Percentiles rank a stretch among this genome's conserved stretches.
These are phyloP conservation scores for Kuraishia capsulata DNA, from an alignment of 805 yeast genomes.

Conservation along the genomic window DNA sequence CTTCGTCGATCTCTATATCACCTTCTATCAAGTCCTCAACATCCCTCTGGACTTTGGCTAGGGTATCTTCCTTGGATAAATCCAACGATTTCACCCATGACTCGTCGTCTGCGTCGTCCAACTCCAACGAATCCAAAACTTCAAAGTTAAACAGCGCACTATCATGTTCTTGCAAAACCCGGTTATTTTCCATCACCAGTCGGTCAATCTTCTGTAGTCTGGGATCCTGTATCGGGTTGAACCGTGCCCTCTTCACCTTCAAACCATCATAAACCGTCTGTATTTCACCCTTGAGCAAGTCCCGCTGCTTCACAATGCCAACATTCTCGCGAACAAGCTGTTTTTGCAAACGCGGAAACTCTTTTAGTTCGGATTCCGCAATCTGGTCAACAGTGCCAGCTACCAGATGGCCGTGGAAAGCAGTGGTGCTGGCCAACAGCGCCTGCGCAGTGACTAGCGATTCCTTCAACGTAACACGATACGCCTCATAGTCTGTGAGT, in stretches of 20 bases:
- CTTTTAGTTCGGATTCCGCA: no score
- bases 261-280: conserved; percentile 6
- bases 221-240: conserved; percentile 4
- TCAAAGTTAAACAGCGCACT: neutral
- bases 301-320: neutral
- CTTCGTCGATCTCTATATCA: neutral
- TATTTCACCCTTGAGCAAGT: conserved; percentile 7
- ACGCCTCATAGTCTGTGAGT: neutral
- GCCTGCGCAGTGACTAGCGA: neutral
- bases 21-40: neutral
- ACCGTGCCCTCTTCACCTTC: conserved; percentile 5
- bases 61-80: conserved; percentile 8
- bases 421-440: no score
- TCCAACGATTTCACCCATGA: conserved; percentile 1
- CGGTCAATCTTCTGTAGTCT: conserved; percentile 4
- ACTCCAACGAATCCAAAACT: conserved; percentile 2
- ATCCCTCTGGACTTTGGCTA: neutral
- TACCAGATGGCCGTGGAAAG: no score
- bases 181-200: conserved; percentile 4
- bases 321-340: conserved; percentile 1
- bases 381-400: no score
- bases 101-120: conserved; percentile 4
- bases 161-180: neutral
- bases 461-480: neutral
- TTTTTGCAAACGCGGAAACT: neutral